phyloP scores from a whole-genome alignment of 495 filamentous ascomycete species.

The Aspergillus biplanus region DNA sequence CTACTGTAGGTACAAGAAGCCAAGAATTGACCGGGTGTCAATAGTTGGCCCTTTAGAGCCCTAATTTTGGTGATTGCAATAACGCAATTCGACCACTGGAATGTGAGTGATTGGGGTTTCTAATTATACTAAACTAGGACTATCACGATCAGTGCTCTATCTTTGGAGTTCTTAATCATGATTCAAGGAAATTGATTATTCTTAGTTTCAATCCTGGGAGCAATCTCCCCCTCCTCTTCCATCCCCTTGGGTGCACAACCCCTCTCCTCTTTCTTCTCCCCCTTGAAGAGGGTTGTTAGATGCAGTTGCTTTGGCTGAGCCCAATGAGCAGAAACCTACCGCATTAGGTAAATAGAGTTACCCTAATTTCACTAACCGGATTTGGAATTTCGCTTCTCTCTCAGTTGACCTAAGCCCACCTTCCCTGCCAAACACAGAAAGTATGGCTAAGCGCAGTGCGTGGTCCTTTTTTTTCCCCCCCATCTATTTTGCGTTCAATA shows the following conservation, averaged over 20 bases:
- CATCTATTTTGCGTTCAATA: neutral
- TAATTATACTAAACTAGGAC: slow-evolving; percentile 12
- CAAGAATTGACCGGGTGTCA: slow-evolving; percentile 21
- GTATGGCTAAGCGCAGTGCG: neutral
- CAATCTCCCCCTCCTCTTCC: slow-evolving; percentile 5
- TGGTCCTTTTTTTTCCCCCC: neutral
- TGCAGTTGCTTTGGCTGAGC: too few relatives aligned
- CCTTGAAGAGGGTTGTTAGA: slow-evolving; percentile 1
- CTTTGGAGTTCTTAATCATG: neutral
- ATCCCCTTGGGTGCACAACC: neutral
- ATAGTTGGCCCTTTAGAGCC: slow-evolving; percentile 14
- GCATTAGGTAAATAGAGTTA: neutral
- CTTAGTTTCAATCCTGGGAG: slow-evolving; percentile 9
- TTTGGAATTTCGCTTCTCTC: slow-evolving; percentile 19
- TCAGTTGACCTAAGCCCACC: too few relatives aligned
- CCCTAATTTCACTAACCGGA: slow-evolving; percentile 7
- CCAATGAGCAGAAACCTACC: slow-evolving; percentile 4
- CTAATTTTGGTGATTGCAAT: slow-evolving; percentile 4
- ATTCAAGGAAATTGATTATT: slow-evolving; percentile 8
- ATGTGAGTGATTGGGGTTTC: neutral
- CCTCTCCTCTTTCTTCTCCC: neutral
- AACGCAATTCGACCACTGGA: slow-evolving; percentile 13
- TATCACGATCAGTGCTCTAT: slow-evolving; percentile 8
- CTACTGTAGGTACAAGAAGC: slow-evolving; percentile 31
- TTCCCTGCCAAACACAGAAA: slow-evolving; percentile 7